Evolutionary conservation across 805 yeast species (phyloP), one percentile per base, ranked within the genome.

Genomic region (Hanseniaspora nectarophila): DNA sequence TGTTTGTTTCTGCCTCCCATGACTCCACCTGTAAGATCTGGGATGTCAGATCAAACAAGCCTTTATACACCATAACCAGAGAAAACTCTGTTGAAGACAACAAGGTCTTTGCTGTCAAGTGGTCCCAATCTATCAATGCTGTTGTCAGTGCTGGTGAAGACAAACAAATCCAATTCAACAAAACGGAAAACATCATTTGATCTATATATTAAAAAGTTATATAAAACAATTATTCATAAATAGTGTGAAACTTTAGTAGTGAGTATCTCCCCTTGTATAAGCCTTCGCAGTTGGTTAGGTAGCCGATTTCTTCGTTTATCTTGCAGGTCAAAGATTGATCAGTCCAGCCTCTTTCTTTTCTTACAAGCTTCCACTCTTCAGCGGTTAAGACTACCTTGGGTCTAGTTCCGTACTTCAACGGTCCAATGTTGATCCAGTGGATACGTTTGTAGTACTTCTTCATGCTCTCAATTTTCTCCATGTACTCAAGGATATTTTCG

Each of bases 21-120:
- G 98, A 92, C 67, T 96, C 97, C 24, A 85, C 95, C 0, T 90
- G 83, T 42, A 81, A 88, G 61, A 83, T 92, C 20, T 92, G 98
- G 98, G 98, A 90, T 66, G 76, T 90, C 9, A 80, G 98, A 62
- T 83, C 96, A 4, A 83, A 81, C 57, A 77, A 80, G 60, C 75
- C 92, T 12, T 71, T 92, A 70, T 87, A 84, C 66, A 85, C 94
- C 6, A 78, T 92, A 45, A 76, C 83, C 15, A 78, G 97, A 66
- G 83, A 86, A 61, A 72, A 76, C 16, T 68, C 73, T 34, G 70
- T 68, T 16, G 72, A 75, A 50, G 71, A 75, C 45, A 53, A 47
- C 31, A 87, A 89, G 63, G 89, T 90, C 21, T 86, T 88, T 64
- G 86, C 85, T 31, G 90, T 87, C 48, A 81, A 77, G 59, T 92